Evolutionary conservation across 78 protist species (phyloP).

Genomic region (Dictyostelium discoideum): DNA sequence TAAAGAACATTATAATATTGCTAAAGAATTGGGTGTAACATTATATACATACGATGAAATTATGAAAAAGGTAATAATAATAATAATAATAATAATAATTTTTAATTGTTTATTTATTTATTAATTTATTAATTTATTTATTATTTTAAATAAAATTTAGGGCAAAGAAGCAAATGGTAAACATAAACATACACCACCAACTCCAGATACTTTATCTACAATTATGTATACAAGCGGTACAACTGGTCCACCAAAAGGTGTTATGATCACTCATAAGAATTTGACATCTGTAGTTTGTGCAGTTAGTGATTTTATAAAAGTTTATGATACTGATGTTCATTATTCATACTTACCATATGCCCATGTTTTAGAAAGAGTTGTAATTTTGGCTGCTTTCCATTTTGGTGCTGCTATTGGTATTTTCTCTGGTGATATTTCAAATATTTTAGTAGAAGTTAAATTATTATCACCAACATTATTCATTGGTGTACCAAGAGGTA

Average conservation of each 20-base stretch:
- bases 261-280: conserved; percentile 89
- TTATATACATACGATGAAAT: conserved; percentile 10
- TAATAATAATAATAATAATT: background rate
- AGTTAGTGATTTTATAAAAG: conserved; percentile 6
- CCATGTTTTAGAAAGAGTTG: conserved; percentile 88
- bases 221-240: conserved; percentile 96
- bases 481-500: conserved; percentile 93
- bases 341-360: conserved; percentile 87
- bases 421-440: conserved; percentile 81
- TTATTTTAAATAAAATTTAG: background rate
- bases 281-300: conserved; percentile 61
- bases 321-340: conserved; percentile 60
- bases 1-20: background rate
- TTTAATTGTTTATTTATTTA: no score
- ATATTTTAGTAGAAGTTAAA: conserved; percentile 83
- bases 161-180: background rate
- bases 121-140: background rate
- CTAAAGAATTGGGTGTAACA: background rate
- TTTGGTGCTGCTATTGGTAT: conserved; percentile 83
- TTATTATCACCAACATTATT: conserved; percentile 91
- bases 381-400: conserved; percentile 16
- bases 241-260: conserved; percentile 92
- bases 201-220: conserved; percentile 52
- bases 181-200: conserved; percentile 55
- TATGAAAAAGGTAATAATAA: background rate